Evolutionary conservation across 257 asterid species (phyloP).

Genomic region (Solanum peruvianum): DNA sequence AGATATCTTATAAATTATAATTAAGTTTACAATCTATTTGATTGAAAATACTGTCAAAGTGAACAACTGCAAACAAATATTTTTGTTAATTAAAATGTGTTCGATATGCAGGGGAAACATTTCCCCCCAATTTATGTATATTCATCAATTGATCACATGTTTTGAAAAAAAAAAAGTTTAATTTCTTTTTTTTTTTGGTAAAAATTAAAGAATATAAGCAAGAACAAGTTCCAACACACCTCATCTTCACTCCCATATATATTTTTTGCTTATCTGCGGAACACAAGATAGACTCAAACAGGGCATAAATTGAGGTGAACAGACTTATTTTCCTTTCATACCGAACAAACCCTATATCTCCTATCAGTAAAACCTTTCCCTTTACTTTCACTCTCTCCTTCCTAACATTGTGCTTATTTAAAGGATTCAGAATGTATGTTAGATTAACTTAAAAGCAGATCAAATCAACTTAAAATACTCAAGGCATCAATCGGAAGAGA

Average conservation of each 20-base stretch:
- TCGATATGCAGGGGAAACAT: not conserved
- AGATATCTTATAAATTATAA: not conserved
- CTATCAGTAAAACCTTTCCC: not conserved
- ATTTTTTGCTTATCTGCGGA: too few species aligned
- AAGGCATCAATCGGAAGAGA: not conserved
- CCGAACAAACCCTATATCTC: not conserved
- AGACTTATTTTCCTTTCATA: not conserved
- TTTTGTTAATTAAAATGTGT: not conserved
- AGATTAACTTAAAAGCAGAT: not conserved
- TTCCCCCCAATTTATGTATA: not conserved
- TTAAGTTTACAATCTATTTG: not conserved
- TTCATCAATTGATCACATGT: not conserved
- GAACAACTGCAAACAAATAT: not conserved
- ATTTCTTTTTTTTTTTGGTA: accelerated
- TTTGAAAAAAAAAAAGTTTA: too few species aligned
- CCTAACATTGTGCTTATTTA: not conserved
- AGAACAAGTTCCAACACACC: not conserved
- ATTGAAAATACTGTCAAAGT: not conserved
- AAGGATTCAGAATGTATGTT: not conserved
- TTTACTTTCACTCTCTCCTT: not conserved
- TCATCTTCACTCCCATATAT: not conserved
- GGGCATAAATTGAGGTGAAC: too few species aligned
- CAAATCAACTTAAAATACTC: not conserved
- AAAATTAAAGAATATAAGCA: too few species aligned
- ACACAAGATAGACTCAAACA: not conserved